phyloP scores from a whole-genome alignment of 352 stramenopile species.

The Phytophthora hybrid region DNA sequence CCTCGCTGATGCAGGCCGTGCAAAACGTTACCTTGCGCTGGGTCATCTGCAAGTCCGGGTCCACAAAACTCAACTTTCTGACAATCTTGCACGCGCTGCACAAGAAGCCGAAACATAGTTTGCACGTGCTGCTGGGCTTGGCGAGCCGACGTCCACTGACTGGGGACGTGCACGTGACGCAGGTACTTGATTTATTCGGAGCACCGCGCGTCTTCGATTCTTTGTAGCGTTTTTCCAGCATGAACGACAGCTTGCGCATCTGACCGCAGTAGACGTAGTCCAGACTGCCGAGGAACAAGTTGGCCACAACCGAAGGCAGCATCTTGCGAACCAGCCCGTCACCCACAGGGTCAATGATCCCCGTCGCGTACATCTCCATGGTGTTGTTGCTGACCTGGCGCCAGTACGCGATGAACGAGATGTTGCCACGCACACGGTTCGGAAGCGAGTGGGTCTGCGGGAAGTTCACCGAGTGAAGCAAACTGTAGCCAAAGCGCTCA shows the following conservation, averaged over 20 bases:
- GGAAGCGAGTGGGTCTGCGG: neutral
- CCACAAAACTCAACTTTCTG: neutral
- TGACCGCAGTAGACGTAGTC: neutral
- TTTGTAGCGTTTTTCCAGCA: neutral
- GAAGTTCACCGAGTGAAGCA: neutral
- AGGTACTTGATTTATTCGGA: neutral
- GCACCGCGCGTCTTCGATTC: neutral
- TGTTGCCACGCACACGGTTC: neutral
- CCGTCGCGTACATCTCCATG: neutral
- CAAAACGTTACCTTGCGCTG: neutral
- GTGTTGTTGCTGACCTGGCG: neutral
- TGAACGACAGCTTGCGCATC: neutral
- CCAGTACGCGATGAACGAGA: conserved; percentile 1
- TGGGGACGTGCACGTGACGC: neutral
- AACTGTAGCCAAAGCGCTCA: neutral
- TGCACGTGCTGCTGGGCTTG: neutral
- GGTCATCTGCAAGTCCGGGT: neutral
- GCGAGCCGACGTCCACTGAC: neutral
- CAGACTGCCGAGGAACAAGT: neutral
- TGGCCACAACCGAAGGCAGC: neutral
- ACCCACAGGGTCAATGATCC: neutral
- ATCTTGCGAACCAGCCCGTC: neutral
- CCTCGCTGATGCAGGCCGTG: neutral
- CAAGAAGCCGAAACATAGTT: neutral
- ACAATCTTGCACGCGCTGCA: neutral